Conservation (phyloP, 1,139 yeast species). For the Kurtzmaniella natalensis region DNA sequence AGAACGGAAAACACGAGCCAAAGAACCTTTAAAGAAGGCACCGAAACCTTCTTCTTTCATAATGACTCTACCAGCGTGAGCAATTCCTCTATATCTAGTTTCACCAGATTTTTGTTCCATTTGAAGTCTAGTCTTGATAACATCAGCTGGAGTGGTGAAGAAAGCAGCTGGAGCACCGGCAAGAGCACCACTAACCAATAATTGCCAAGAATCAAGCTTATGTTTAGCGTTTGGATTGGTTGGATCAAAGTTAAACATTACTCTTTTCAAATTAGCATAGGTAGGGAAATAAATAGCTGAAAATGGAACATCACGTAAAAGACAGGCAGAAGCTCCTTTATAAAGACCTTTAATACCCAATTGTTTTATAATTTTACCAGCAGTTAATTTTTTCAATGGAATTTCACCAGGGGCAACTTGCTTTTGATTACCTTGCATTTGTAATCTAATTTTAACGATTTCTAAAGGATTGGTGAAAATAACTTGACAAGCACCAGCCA, state of each 20-base stretch:
- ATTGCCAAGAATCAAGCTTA: slow-evolving; percentile 72
- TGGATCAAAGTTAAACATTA: slow-evolving; percentile 82
- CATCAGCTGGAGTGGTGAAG: slow-evolving; percentile 94
- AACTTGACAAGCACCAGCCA: slow-evolving; percentile 97
- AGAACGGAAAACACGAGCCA: slow-evolving; percentile 90
- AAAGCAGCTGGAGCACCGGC: slow-evolving; percentile 99
- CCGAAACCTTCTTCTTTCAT: slow-evolving; percentile 67
- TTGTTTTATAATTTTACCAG: slow-evolving; percentile 69
- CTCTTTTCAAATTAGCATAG: slow-evolving; percentile 86
- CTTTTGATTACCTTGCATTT: slow-evolving; percentile 80
- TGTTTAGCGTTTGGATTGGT: slow-evolving; percentile 43
- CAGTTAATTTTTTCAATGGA: slow-evolving; percentile 49
- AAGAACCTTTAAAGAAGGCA: slow-evolving; percentile 95
- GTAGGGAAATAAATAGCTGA: slow-evolving; percentile 97
- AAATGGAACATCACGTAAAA: slow-evolving; percentile 93
- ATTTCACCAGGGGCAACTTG: slow-evolving; percentile 40
- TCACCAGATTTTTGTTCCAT: slow-evolving; percentile 79
- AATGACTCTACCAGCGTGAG: slow-evolving; percentile 73
- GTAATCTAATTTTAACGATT: slow-evolving; percentile 91
- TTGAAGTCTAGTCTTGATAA: slow-evolving; percentile 91
- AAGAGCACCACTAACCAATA: slow-evolving; percentile 83
- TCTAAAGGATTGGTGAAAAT: slow-evolving; percentile 94
- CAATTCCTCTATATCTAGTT: slow-evolving; percentile 68
- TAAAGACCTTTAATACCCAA: slow-evolving; percentile 84
- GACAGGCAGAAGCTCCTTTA: slow-evolving; percentile 89